These are phyloP conservation scores for Penicillium canescens DNA, from an alignment of 495 filamentous ascomycete genomes.

Conservation along the genomic window DNA sequence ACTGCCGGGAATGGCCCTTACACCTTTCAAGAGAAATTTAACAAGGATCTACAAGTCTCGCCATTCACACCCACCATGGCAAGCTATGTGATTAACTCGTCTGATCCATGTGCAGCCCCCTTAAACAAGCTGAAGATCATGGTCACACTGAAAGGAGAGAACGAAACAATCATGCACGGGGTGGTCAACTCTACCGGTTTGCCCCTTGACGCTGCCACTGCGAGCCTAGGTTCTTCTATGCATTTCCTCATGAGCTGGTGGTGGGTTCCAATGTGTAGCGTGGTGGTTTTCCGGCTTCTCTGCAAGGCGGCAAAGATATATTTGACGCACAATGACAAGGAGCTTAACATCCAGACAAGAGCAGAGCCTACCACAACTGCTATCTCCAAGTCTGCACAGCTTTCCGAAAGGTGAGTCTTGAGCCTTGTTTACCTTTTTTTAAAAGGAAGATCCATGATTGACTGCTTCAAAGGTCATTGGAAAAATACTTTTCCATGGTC, in stretches of 20 bases:
- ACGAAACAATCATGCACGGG: constrained; percentile 1
- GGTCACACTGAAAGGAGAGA: constrained; percentile 3
- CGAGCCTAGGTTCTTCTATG: not conserved
- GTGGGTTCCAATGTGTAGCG: constrained; percentile 2
- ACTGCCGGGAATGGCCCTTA: not conserved
- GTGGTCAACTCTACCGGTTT: constrained; percentile 4
- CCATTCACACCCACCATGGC: constrained; percentile 1
- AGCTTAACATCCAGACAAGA: constrained; percentile 8
- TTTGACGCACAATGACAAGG: not conserved
- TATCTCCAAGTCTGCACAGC: constrained; percentile 1
- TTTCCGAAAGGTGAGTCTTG: constrained; percentile 5
- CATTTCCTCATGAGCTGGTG: constrained; percentile 6
- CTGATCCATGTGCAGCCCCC: constrained; percentile 4
- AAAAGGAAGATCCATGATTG: not conserved
- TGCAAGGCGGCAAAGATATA: constrained; percentile 6
- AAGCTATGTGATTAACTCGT: constrained; percentile 7
- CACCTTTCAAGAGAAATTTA: constrained; percentile 1
- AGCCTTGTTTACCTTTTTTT: not conserved
- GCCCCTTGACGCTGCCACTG: constrained; percentile 1
- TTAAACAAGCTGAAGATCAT: constrained; percentile 5
- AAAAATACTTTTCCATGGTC: not conserved
- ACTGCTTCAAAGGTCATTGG: not conserved
- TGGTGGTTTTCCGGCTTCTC: constrained; percentile 7
- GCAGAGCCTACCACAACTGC: constrained; percentile 2
- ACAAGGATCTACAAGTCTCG: constrained; percentile 7